Base-by-base conservation (phyloP, 331 rosid species). In the Malus hybrid region DNA sequence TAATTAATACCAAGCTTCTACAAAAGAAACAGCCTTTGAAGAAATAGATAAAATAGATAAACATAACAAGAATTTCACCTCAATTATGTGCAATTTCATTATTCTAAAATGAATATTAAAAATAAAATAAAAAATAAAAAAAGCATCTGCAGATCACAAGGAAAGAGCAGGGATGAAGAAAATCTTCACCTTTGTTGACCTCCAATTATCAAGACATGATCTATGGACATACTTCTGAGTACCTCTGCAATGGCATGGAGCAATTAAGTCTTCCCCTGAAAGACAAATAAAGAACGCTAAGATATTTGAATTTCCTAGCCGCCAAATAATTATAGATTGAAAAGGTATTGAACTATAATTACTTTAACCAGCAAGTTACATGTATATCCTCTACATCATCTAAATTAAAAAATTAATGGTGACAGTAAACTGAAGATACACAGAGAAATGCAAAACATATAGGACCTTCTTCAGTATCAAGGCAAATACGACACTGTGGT, bases 181-280 rank as follows among this genome's bases (percentile, higher is more conserved):
- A 50, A 42, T 69, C 65, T n/a, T 79, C 76, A 87, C 98, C 93
- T 92, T 94, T 73, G 99, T 90, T 75, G 99, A 92, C 86, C 99
- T 90, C 99, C 99, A 94, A 80, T 94, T 90, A 85, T 92, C 99
- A 48, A 94, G 97, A 81, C 99, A 94, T 56, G 93, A 90, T 79
- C 99, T 81, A 78, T 94, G 99, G 46, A 94, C 97, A 72, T 86
- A 86, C 81, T 94, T 94, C 81, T 94, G 99, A 12, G 99, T 94
- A 79, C 99, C 99, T 90, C 88, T 94, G 88, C 99, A 94, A 87
- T 90, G 91, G 83, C 99, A 94, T 5, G 99, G 97, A 55, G 99
- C 97, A 79, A 94, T 94, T 71, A 94, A 76, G 85, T 94, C 97
- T 84, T 92, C 92, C 69, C 97, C 98, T 93, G 87, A 76, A 82